Conservation (phyloP, 129 eudicot genomes). For the Flaveria bidentis region DNA sequence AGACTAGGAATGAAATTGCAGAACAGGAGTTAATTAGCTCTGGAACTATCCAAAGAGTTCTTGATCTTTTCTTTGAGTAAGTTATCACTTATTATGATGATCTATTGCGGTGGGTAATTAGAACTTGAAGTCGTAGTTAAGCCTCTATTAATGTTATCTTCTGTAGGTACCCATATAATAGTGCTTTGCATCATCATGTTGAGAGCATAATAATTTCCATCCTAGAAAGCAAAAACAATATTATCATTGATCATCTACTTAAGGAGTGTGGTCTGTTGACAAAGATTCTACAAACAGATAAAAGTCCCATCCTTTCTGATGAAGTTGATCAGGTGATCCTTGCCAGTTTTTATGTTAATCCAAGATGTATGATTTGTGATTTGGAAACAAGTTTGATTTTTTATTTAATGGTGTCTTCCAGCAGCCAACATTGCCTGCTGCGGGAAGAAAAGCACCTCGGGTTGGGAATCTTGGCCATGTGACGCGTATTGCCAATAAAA, state of each 20-base stretch:
- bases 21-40: constrained; percentile 77
- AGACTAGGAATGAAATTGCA: constrained; percentile 78
- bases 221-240: constrained; percentile 67
- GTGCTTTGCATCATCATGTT: constrained; percentile 90
- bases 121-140: neutral
- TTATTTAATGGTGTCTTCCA: neutral
- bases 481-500: constrained; percentile 75
- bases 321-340: constrained; percentile 53
- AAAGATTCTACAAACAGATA: constrained; percentile 60
- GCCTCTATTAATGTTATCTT: neutral
- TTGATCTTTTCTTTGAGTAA: constrained; percentile 93
- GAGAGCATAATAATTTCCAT: constrained; percentile 80
- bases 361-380: neutral
- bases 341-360: neutral
- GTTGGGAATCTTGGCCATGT: constrained; percentile 80
- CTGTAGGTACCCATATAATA: constrained; percentile 86
- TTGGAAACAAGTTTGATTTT: neutral
- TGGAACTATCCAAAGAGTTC: constrained; percentile 71
- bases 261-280: constrained; percentile 54
- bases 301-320: constrained; percentile 49
- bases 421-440: constrained; percentile 75
- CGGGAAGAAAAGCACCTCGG: constrained; percentile 59
- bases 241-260: constrained; percentile 65
- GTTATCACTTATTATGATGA: constrained; percentile 15
- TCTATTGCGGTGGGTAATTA: neutral